Evolutionary conservation across 148 eudicot species (phyloP), one percentile per base, ranked within the genome.

Genomic region (Vaccinium darrowii): DNA sequence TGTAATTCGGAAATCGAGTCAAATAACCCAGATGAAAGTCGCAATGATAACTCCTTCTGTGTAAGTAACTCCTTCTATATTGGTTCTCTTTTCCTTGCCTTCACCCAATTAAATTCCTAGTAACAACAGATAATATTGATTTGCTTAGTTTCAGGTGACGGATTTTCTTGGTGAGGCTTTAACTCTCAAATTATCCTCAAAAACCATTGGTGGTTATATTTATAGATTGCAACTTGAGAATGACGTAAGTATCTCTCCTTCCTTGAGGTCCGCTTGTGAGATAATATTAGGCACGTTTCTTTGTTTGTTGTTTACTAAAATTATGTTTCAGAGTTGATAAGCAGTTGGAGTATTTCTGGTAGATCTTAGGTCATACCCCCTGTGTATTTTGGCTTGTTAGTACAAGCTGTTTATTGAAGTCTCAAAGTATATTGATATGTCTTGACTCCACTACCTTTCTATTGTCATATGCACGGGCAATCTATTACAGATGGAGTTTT

Each of bases 151-250:
- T 83, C 84, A 83, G 84, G 36, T 19, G 78, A 72, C 13, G 12
- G 39, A 83, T 52, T 81, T 49, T 81, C 15, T 13, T 81, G 76
- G 23, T 49, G 84, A 54, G 13, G 71, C 80, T 54, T 2, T 15
- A 74, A 23, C n/a, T 56, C 80, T 57, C 16, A 52, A 75, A 54
- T 43, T 75, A 43, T 83, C 80, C n/a, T 23, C 79, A 53, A 39
- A 75, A 83, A 13, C 71, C 23, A 43, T 33, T 75, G 72, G 80
- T 43, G 71, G 56, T 10, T 83, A 56, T 57, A 75, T 58, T 11
- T n/a, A 83, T 57, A 83, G 80, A 83, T 83, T 76, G 62, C 85
- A 83, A 75, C 85, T 83, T 83, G 71, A 83, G 79, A 75, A 75
- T 80, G 85, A 83, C 47, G 85, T 83, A 83, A 83, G 85, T 57